A percentile compares a stretch with the other conserved stretches of the same genome.
Conservation (phyloP, 2,329 filamentous ascomycete species). For the Nemania abortiva region DNA sequence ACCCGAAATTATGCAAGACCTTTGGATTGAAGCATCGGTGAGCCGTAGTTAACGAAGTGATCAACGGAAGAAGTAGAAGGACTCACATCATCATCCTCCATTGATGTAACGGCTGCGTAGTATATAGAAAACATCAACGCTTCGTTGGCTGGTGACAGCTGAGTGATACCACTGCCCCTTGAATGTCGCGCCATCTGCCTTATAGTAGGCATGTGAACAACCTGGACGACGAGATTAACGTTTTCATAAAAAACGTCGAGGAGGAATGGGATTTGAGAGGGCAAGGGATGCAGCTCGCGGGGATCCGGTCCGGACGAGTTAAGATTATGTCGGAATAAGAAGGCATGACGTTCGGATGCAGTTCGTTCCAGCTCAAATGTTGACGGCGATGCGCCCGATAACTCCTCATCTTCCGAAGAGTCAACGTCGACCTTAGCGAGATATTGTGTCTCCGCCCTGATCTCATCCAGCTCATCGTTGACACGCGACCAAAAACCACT, state of each 20-base stretch:
- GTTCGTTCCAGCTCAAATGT: constrained; percentile 57
- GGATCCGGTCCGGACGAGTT: constrained; percentile 49
- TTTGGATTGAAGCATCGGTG: constrained; percentile 24
- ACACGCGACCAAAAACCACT: constrained; percentile 68
- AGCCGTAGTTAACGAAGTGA: constrained; percentile 1
- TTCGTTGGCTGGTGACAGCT: constrained; percentile 59
- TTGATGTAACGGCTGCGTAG: constrained; percentile 66
- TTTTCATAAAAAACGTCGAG: constrained; percentile 64
- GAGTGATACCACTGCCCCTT: constrained; percentile 49
- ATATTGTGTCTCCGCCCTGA: constrained; percentile 57
- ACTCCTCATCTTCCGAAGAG: constrained; percentile 55
- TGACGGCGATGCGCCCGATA: constrained; percentile 47
- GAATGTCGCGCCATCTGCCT: constrained; percentile 54
- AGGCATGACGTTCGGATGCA: constrained; percentile 62
- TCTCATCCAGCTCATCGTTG: constrained; percentile 64
- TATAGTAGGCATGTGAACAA: constrained; percentile 62
- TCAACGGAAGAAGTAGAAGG: background rate
- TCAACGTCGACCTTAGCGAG: constrained; percentile 53
- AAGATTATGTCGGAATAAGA: constrained; percentile 63
- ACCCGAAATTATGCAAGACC: constrained; percentile 54
- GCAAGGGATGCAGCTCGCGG: constrained; percentile 61
- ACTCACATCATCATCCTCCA: constrained; percentile 68
- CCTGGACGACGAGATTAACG: constrained; percentile 59
- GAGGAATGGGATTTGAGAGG: constrained; percentile 67
- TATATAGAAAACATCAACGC: constrained; percentile 69